Evolutionary conservation across 2,329 filamentous ascomycete species (phyloP).

Genomic region (Chaetomiaceae sp.): DNA sequence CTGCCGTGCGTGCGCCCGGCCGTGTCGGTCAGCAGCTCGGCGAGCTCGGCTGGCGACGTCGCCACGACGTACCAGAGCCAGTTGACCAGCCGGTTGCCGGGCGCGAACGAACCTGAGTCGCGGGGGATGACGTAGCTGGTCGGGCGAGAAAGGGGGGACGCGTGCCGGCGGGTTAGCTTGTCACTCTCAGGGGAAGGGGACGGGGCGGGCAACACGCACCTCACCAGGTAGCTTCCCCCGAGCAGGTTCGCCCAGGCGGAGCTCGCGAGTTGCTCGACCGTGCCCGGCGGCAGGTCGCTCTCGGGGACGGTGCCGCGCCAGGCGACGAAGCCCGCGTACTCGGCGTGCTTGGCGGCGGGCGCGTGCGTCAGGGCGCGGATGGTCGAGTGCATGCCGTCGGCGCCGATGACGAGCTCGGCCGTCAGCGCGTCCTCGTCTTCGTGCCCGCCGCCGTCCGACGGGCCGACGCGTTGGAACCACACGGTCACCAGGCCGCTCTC

Average conservation of each 20-base stretch:
- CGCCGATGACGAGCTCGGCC: slow-evolving; percentile 31
- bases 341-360: slow-evolving; percentile 1
- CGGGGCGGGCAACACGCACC: slow-evolving; percentile 13
- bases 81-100: no score
- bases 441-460: slow-evolving; percentile 24
- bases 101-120: no score
- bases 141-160: no score
- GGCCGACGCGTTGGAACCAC: no score
- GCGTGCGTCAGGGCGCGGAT: slow-evolving; percentile 24
- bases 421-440: slow-evolving; percentile 25
- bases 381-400: slow-evolving; percentile 30
- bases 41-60: no score
- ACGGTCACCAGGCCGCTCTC: slow-evolving; percentile 18
- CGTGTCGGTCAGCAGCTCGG: no score
- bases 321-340: slow-evolving; percentile 27
- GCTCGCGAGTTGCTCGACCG: slow-evolving; percentile 19
- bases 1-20: no score
- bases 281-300: slow-evolving; percentile 18
- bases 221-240: slow-evolving; percentile 22
- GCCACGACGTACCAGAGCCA: no score
- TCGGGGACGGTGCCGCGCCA: slow-evolving; percentile 27
- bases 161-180: no score
- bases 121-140: no score
- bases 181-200: no score
- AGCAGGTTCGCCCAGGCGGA: slow-evolving; percentile 13